Evolutionary conservation across 768 basidiomycete genomes (phyloP).

Genomic region (Flagelloscypha sp.): DNA sequence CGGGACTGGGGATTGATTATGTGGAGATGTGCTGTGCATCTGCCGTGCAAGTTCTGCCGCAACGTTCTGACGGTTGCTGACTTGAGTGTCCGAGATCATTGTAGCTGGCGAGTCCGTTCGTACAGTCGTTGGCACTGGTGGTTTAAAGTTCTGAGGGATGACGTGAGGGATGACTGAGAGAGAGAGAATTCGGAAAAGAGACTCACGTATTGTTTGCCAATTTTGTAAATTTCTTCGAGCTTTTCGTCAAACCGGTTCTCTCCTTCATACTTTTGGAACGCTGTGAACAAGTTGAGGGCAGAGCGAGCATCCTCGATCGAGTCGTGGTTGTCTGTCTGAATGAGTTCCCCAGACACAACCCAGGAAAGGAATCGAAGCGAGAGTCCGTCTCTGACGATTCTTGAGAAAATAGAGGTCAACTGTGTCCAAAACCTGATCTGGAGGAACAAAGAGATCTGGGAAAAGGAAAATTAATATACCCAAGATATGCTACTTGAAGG

Average conservation of each 20-base stretch:
- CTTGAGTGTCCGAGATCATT: too few relatives aligned
- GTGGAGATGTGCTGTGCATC: too few relatives aligned
- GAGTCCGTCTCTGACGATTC: slow-evolving; percentile 73
- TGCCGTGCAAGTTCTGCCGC: neutral
- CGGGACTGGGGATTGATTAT: too few relatives aligned
- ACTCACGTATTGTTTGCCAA: slow-evolving; percentile 67
- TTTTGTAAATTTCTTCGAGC: slow-evolving; percentile 76
- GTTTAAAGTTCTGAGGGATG: slow-evolving; percentile 44
- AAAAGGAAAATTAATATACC: neutral
- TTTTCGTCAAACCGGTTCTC: slow-evolving; percentile 77
- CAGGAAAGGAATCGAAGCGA: slow-evolving; percentile 91
- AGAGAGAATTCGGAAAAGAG: neutral
- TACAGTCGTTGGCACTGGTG: slow-evolving; percentile 18
- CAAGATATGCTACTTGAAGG: neutral
- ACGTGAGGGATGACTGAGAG: neutral
- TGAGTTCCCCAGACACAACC: slow-evolving; percentile 86
- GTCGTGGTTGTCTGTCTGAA: slow-evolving; percentile 92
- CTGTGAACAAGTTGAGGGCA: slow-evolving; percentile 78
- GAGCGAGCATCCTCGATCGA: slow-evolving; percentile 96
- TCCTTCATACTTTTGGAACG: slow-evolving; percentile 68
- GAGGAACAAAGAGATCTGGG: slow-evolving; percentile 90
- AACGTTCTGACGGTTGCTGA: too few relatives aligned
- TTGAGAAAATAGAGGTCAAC: slow-evolving; percentile 92
- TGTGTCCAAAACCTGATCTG: slow-evolving; percentile 92
- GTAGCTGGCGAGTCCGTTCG: slow-evolving; percentile 1